These are phyloP conservation scores for Epichloe sibirici DNA, from an alignment of 2,329 filamentous ascomycete species.

Conservation along the genomic window DNA sequence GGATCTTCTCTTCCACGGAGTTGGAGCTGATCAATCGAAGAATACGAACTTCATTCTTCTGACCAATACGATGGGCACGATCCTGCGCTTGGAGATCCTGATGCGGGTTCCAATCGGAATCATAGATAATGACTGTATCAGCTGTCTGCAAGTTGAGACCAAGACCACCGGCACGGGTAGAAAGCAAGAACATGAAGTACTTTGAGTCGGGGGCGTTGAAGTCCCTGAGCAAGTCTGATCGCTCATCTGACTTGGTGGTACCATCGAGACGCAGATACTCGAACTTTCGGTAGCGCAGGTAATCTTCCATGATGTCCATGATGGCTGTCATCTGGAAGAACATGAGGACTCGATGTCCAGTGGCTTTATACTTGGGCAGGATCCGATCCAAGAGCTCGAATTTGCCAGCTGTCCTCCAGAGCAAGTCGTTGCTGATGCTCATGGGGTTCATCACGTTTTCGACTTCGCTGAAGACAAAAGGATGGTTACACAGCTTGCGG, in stretches of 20 bases:
- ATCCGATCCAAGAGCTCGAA: constrained; percentile 91
- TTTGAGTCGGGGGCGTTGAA: constrained; percentile 87
- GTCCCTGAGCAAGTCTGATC: constrained; percentile 73
- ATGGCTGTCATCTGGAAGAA: constrained; percentile 99
- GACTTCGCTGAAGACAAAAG: constrained; percentile 95
- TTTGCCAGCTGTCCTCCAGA: constrained; percentile 94
- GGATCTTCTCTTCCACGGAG: constrained; percentile 96
- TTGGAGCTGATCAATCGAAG: constrained; percentile 90
- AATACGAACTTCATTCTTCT: constrained; percentile 98
- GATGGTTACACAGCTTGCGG: constrained; percentile 96
- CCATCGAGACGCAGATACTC: constrained; percentile 88
- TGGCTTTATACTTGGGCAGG: constrained; percentile 82
- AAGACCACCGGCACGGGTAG: constrained; percentile 93
- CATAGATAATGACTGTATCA: constrained; percentile 98
- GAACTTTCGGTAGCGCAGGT: constrained; percentile 70
- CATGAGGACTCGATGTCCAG: constrained; percentile 92
- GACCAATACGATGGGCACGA: constrained; percentile 98
- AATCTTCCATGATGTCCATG: constrained; percentile 99
- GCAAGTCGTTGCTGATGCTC: constrained; percentile 76
- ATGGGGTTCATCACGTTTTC: constrained; percentile 95
- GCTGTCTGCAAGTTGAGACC: constrained; percentile 95
- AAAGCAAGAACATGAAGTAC: constrained; percentile 98
- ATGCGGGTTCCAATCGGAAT: constrained; percentile 99
- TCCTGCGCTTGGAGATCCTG: constrained; percentile 98
- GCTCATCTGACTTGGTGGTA: constrained; percentile 94